Percentiles rank a stretch among this genome's conserved stretches.
These are phyloP conservation scores for Ulvella scutata DNA, from an alignment of 139 green algal species.

Conservation along the genomic window DNA sequence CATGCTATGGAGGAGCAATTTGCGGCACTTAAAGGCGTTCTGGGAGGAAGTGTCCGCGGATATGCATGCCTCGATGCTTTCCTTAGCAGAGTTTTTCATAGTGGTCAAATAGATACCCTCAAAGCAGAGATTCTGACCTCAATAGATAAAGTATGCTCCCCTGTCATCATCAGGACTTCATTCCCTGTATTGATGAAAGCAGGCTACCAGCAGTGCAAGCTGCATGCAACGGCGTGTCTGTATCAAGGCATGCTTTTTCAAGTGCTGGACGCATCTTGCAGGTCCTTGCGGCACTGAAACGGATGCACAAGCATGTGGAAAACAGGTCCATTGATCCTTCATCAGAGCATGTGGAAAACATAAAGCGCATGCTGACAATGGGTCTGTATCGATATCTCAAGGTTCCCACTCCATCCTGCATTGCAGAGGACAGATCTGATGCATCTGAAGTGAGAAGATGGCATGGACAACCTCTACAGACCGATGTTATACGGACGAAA, in stretches of 20 bases:
- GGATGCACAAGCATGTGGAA: neutral
- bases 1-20: neutral
- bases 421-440: neutral
- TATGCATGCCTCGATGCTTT: neutral
- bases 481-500: too few relatives aligned
- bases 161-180: too few relatives aligned
- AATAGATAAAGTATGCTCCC: too few relatives aligned
- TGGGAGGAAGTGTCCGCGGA: neutral
- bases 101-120: too few relatives aligned
- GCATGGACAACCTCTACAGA: too few relatives aligned
- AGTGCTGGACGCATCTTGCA: neutral
- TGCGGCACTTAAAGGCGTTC: neutral
- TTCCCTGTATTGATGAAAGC: too few relatives aligned
- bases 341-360: neutral
- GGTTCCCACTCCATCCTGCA: neutral
- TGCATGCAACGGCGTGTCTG: neutral
- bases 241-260: neutral
- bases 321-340: neutral
- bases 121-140: too few relatives aligned
- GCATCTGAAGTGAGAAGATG: too few relatives aligned
- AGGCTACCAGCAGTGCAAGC: neutral
- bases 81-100: neutral
- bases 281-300: neutral
- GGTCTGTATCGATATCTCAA: neutral
- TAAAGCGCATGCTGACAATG: neutral